phyloP scores from a whole-genome alignment of 108 stramenopile genomes.

The Asterionellopsis glacialis region DNA sequence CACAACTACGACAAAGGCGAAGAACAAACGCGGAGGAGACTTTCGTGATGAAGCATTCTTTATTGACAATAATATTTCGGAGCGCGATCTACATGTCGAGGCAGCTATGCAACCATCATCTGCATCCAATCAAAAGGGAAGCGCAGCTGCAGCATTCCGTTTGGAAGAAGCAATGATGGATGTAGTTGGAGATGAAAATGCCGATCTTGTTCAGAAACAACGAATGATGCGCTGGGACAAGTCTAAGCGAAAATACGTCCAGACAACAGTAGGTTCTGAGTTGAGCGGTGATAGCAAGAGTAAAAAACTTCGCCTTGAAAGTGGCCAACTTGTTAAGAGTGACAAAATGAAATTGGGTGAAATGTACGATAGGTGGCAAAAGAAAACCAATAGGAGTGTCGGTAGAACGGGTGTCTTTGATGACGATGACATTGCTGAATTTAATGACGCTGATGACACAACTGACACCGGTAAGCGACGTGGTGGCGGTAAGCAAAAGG shows the following conservation, averaged over 20 bases:
- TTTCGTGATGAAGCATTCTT: slow-evolving; percentile 81
- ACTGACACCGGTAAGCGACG: slow-evolving; percentile 33
- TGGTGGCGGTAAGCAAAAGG: slow-evolving; percentile 33
- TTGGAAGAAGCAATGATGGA: slow-evolving; percentile 93
- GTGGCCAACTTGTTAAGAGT: slow-evolving; percentile 78
- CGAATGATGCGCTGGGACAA: slow-evolving; percentile 97
- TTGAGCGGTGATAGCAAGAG: slow-evolving; percentile 65
- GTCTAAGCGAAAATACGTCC: slow-evolving; percentile 87
- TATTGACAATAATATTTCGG: slow-evolving; percentile 78
- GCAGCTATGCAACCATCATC: slow-evolving; percentile 85
- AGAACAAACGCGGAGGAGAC: slow-evolving; percentile 50
- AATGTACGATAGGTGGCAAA: slow-evolving; percentile 94
- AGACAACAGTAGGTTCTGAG: slow-evolving; percentile 84
- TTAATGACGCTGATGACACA: slow-evolving; percentile 31
- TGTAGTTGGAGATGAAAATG: slow-evolving; percentile 92
- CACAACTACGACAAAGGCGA: slow-evolving; percentile 27
- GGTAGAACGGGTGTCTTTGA: slow-evolving; percentile 86
- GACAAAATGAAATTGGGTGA: slow-evolving; percentile 93
- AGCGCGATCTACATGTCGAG: slow-evolving; percentile 71
- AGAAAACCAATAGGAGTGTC: slow-evolving; percentile 88
- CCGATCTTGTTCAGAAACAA: slow-evolving; percentile 85
- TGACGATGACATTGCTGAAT: slow-evolving; percentile 64
- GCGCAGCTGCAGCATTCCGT: slow-evolving; percentile 44
- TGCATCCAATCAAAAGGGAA: slow-evolving; percentile 43
- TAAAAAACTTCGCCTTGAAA: slow-evolving; percentile 79